Base-by-base conservation (phyloP, 345 rosid genomes). In the Carallia brachiata region DNA sequence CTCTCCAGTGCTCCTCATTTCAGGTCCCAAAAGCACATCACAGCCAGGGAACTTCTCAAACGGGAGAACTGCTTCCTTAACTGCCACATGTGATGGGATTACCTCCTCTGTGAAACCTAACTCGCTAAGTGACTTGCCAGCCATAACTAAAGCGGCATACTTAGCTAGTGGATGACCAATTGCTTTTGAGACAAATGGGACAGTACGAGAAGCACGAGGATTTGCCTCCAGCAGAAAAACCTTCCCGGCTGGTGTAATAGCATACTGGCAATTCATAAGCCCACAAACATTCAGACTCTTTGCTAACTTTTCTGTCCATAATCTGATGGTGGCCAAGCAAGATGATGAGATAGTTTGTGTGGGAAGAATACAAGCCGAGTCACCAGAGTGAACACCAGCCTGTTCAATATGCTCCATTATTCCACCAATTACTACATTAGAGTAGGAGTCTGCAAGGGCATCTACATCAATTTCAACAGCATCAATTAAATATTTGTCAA, bases 361-460 rank as follows among this genome's bases (percentile, higher is more conserved):
- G 23, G 99, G 99, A 78, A 95, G 81, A 60, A 88, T 84, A 75
- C 98, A 95, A 17, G 99, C 99, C 0, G 98, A 95, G 76, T 95
- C 99, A 75, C 97, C 99, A 67, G 99, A 95, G 79, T 95, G 98
- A 52, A 95, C 93, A 61, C 99, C 98, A 63, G 98, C 98, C 83
- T 92, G 97, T 85, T 95, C 97, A 19, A 92, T 95, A 76, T 95
- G 97, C 84, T 95, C 99, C 99, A 95, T 90, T 74, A 95, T 85
- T 47, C 99, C 99, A 28, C 99, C 97, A 74, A 95, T 95, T 63
- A 92, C 97, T 53, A 90, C 97, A 70, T 89, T 83, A 61, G 91
- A 90, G 60, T 82, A 69, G 9, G 88, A 89, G 77, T 95, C 98
- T 58, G 99, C 89, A 70, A 92, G 96, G 17, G 93, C 91, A 66